A percentile compares a stretch with the other conserved stretches of the same genome.
Conservation (phyloP, 1,139 yeast species). For the Pichia sp. region DNA sequence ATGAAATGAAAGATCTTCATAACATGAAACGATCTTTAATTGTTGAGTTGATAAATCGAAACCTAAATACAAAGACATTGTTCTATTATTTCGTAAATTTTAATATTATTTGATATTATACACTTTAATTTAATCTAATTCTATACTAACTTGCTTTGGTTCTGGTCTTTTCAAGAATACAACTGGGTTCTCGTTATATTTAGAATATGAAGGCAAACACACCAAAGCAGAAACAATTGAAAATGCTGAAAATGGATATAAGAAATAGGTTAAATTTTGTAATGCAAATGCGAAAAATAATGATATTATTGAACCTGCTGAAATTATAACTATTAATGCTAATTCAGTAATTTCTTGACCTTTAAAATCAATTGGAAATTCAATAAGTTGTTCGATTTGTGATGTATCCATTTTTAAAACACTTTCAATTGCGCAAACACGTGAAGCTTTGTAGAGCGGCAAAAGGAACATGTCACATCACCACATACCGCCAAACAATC, state of each 20-base stretch:
- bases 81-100: background rate
- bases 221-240: slow-evolving; percentile 38
- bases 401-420: slow-evolving; percentile 11
- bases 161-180: slow-evolving; percentile 36
- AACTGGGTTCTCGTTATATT: slow-evolving; percentile 46
- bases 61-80: slow-evolving; percentile 51
- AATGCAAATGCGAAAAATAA: slow-evolving; percentile 46
- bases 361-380: slow-evolving; percentile 48
- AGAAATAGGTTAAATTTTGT: slow-evolving; percentile 39
- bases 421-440: background rate
- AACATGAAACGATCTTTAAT: slow-evolving; percentile 69
- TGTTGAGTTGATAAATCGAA: slow-evolving; percentile 92
- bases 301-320: slow-evolving; percentile 37
- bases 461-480: no score
- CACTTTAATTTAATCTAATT: slow-evolving; percentile 4
- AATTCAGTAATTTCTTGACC: slow-evolving; percentile 51
- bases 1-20: slow-evolving; percentile 47
- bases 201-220: slow-evolving; percentile 57
- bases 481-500: no score
- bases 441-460: no score
- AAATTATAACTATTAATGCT: slow-evolving; percentile 27
- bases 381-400: slow-evolving; percentile 10
- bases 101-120: background rate
- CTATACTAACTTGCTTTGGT: slow-evolving; percentile 17
- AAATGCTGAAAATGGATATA: slow-evolving; percentile 39